phyloP scores from a whole-genome alignment of 257 asterid genomes.

The Cordia subcordata region DNA sequence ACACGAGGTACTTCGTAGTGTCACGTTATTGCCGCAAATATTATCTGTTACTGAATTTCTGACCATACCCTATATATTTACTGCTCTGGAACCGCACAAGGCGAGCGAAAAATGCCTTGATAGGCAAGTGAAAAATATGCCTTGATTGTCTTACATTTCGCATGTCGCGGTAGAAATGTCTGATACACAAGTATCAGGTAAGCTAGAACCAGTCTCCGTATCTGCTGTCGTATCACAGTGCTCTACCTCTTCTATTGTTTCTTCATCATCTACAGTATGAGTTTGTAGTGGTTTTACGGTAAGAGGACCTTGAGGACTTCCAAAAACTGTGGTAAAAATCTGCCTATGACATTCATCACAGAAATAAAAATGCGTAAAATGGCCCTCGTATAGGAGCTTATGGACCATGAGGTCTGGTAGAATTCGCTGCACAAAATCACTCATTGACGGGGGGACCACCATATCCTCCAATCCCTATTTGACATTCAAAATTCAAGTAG shows the following conservation, averaged over 20 bases:
- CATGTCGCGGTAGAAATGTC: background rate
- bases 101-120: conserved; percentile 2
- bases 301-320: conserved; percentile 77
- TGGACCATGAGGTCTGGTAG: conserved; percentile 84
- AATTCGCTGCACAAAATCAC: conserved; percentile 75
- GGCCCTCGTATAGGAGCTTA: conserved; percentile 80
- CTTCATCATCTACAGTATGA: conserved; percentile 26
- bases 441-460: conserved; percentile 81
- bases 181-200: conserved; percentile 11
- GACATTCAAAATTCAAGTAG: conserved; percentile 7
- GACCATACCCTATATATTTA: conserved; percentile 7
- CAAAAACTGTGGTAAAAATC: conserved; percentile 57
- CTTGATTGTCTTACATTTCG: background rate
- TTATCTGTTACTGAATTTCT: background rate
- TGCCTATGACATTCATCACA: conserved; percentile 84
- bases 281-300: conserved; percentile 20
- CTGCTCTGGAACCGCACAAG: conserved; percentile 4
- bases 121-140: no score
- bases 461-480: conserved; percentile 74
- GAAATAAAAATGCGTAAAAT: conserved; percentile 75
- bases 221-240: conserved; percentile 19
- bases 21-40: no score
- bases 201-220: conserved; percentile 14
- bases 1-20: no score
- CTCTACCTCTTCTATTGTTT: conserved; percentile 16